Base-by-base conservation (phyloP, 2,329 filamentous ascomycete genomes). In the Pseudocercospora musae region DNA sequence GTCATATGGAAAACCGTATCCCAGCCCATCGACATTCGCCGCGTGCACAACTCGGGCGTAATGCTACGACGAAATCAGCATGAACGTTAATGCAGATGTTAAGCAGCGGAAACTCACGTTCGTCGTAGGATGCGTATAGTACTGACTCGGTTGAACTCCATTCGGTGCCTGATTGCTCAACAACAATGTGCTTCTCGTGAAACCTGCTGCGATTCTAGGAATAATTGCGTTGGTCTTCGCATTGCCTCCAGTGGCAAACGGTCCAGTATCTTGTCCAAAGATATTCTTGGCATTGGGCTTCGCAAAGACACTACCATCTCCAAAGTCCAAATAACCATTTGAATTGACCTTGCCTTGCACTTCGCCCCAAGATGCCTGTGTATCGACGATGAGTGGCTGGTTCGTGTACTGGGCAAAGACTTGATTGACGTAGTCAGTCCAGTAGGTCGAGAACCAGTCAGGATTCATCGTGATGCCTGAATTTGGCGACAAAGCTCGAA, bases 171-270 rank as follows among this genome's bases (percentile, higher is more conserved):
- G 68, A 21, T 74, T 74, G 13, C 75, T 72, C 5, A 76, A 71
- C 55, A 90, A 76, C 63, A 95, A 76, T 10, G 89, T 93, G 33
- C 84, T 87, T 21, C 91, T 83, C 76, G 93, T 92, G 70, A 94
- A 85, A 0, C 88, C 89, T 0, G 91, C 90, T 0, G 88, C 84
- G 13, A 95, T 77, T n/a, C 91, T 82, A 0, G 91, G 89, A 8
- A 87, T 87, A 60, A 93, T 84, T 44, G 87, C 87, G 63, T 80
- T 80, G 18, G 78, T 77, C 60, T 77, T 75, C 4, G 70, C 70
- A 53, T 78, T 78, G 3, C 71, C 69, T 63, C 82, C 70, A 50
- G 78, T 70, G 66, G 79, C 77, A 67, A 89, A 89, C 0, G 86
- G 85, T 0, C 87, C 87, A 1, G 82, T 85, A 67, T 83, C 87